Conservation (phyloP, 352 stramenopile genomes). For the Phytopythium aichiense region DNA sequence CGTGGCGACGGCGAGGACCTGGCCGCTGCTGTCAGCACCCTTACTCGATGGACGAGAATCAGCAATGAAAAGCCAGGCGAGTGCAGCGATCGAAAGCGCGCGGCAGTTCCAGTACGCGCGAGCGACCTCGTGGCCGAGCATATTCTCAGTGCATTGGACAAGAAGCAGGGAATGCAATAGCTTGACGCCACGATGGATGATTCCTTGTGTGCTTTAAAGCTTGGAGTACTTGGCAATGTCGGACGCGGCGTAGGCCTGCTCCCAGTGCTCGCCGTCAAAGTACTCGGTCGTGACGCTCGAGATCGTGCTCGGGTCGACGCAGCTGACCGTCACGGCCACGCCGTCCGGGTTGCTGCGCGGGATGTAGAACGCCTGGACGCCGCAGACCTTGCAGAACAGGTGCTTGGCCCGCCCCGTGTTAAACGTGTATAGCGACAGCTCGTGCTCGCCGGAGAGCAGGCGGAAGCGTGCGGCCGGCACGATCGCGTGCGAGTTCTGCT, state of each 20-base stretch:
- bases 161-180: constrained; percentile 3
- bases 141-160: constrained; percentile 18
- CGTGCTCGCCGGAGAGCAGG: constrained; percentile 36
- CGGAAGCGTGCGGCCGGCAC: constrained; percentile 54
- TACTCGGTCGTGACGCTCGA: constrained; percentile 43
- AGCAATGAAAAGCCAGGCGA: background rate
- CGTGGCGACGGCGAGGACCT: constrained; percentile 11
- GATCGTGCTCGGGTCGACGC: constrained; percentile 52
- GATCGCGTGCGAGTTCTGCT: constrained; percentile 71
- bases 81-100: background rate
- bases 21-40: constrained; percentile 28
- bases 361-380: constrained; percentile 78
- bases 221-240: constrained; percentile 39
- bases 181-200: background rate
- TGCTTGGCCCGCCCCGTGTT: constrained; percentile 76
- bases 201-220: constrained; percentile 1
- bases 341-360: constrained; percentile 80
- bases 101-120: constrained; percentile 19
- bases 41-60: constrained; percentile 20
- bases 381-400: constrained; percentile 76
- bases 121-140: constrained; percentile 44
- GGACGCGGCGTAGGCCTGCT: constrained; percentile 30
- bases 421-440: constrained; percentile 78
- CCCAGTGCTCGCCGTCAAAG: constrained; percentile 81
- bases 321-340: constrained; percentile 68